Conservation (phyloP, 805 yeast genomes). For the Kluyveromyces wickerhamii region DNA sequence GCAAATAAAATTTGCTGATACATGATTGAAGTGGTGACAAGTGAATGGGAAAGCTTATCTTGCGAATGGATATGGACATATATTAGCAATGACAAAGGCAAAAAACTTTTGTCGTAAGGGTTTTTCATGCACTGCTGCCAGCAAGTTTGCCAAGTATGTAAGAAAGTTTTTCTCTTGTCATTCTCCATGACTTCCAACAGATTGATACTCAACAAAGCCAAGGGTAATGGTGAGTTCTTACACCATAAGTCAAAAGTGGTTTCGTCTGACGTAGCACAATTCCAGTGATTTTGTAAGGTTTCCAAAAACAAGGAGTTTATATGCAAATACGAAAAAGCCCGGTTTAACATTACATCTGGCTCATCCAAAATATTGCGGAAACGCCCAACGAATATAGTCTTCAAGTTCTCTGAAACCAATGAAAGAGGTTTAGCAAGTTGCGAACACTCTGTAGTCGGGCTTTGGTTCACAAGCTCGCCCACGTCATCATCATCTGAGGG, state of each 20-base stretch:
- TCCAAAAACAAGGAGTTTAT: neutral
- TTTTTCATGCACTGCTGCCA: conserved; percentile 8
- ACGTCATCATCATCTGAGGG: conserved; percentile 4
- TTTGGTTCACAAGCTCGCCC: neutral
- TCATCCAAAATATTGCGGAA: conserved; percentile 3
- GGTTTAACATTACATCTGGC: conserved; percentile 1
- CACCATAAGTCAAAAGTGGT: conserved; percentile 3
- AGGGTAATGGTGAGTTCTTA: conserved; percentile 3
- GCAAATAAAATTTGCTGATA: conserved; percentile 12
- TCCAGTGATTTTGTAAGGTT: neutral
- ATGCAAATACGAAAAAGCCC: conserved; percentile 1
- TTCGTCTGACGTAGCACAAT: neutral
- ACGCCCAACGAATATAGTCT: conserved; percentile 1
- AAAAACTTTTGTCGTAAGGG: conserved; percentile 5
- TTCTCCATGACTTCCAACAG: neutral
- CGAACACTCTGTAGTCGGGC: neutral
- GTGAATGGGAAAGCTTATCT: neutral
- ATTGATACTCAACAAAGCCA: conserved; percentile 4
- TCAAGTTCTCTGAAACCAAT: neutral
- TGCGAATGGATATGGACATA: conserved; percentile 5
- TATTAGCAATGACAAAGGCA: conserved; percentile 4
- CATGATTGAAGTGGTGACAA: conserved; percentile 6
- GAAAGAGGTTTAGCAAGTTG: neutral
- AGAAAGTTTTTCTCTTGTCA: conserved; percentile 2
- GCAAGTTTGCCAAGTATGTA: conserved; percentile 9